Evolutionary conservation across 2,329 filamentous ascomycete species (phyloP).

Genomic region (Penicillium freii): DNA sequence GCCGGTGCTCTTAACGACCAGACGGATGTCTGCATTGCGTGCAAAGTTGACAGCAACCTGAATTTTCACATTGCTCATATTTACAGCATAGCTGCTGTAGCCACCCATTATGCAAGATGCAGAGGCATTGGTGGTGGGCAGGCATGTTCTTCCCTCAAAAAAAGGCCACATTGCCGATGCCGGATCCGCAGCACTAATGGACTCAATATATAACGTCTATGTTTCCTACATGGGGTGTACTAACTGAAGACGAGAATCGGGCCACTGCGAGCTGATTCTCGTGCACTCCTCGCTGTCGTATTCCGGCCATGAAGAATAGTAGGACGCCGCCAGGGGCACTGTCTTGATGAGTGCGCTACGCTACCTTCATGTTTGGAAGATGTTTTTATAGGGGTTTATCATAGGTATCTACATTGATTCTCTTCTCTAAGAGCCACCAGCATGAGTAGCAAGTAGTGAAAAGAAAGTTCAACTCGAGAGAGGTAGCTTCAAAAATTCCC

Average conservation of each 20-base stretch:
- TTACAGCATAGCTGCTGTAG: slow-evolving; percentile 37
- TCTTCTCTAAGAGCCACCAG: too few species aligned
- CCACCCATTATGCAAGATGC: slow-evolving; percentile 31
- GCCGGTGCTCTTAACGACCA: slow-evolving; percentile 47
- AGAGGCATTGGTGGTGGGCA: slow-evolving; percentile 26
- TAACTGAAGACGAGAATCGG: slow-evolving; percentile 28
- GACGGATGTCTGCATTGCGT: slow-evolving; percentile 33
- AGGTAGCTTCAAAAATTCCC: too few species aligned
- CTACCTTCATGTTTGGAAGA: background rate
- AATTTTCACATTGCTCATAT: slow-evolving; percentile 36
- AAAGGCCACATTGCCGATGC: slow-evolving; percentile 31
- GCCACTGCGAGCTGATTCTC: slow-evolving; percentile 23
- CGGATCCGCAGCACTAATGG: slow-evolving; percentile 22
- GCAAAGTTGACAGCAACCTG: slow-evolving; percentile 34
- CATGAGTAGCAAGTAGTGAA: too few species aligned
- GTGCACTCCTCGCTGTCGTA: slow-evolving; percentile 25
- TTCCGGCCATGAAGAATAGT: slow-evolving; percentile 26
- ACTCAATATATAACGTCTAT: background rate
- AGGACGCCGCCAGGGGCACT: slow-evolving; percentile 29
- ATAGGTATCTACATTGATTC: too few species aligned
- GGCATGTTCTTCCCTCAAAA: slow-evolving; percentile 28
- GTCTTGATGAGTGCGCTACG: slow-evolving; percentile 26
- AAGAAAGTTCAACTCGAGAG: too few species aligned
- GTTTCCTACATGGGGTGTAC: background rate
- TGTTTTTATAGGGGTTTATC: too few species aligned